Percentiles rank a stretch among this genome's conserved stretches.
phyloP scores from a whole-genome alignment of 129 eudicot genomes.

The Arctium minus region DNA sequence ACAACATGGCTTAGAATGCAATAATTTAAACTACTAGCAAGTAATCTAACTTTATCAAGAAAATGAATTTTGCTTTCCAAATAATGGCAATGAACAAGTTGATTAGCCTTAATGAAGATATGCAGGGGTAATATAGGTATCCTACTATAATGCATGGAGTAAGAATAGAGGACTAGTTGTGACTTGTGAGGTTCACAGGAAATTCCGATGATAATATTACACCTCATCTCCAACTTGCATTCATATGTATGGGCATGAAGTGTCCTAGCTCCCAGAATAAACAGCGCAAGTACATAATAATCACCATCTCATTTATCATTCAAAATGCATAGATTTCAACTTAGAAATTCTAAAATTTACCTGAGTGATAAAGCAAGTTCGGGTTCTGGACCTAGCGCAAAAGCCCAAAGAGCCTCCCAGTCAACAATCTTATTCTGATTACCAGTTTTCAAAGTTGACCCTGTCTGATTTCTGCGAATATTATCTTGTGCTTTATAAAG shows the following conservation, averaged over 20 bases:
- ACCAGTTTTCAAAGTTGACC: conserved; percentile 29
- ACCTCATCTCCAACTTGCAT: not conserved
- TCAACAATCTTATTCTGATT: conserved; percentile 42
- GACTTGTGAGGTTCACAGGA: not conserved
- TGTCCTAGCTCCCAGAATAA: not conserved
- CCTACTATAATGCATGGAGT: not conserved
- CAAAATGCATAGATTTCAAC: not conserved
- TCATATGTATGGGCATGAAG: not conserved
- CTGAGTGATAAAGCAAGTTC: conserved; percentile 91
- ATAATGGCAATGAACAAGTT: not conserved
- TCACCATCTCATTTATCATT: not conserved
- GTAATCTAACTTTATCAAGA: not conserved
- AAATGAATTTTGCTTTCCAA: not conserved
- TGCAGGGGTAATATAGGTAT: not conserved
- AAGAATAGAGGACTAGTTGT: not conserved
- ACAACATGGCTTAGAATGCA: conserved; percentile 1
- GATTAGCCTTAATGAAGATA: not conserved
- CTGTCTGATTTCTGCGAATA: conserved; percentile 41
- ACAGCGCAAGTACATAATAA: not conserved
- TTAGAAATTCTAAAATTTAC: conserved; percentile 17
- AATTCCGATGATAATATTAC: not conserved
- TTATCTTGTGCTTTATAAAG: conserved; percentile 61
- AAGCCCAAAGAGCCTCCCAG: conserved; percentile 99
- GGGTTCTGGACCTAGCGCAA: conserved; percentile 93
- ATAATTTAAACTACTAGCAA: not conserved